These are phyloP conservation scores for Keqinozyma sinolaborantium DNA, from an alignment of 1,139 yeast genomes.

Conservation along the genomic window DNA sequence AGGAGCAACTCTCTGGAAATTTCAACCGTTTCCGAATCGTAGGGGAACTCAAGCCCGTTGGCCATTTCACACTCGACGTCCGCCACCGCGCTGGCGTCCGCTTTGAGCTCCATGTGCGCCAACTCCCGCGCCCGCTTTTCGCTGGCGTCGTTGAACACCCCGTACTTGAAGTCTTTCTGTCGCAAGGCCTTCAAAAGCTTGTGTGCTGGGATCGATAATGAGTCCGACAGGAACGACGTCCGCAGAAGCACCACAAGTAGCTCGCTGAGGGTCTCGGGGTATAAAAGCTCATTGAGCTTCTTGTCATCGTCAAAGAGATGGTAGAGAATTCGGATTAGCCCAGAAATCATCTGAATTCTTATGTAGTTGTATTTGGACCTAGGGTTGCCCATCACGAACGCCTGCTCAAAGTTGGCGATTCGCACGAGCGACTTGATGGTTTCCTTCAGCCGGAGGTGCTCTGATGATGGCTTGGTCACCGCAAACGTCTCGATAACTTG, in stretches of 20 bases:
- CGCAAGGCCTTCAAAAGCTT: conserved; percentile 29
- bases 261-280: conserved; percentile 44
- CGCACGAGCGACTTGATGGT: conserved; percentile 42
- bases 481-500: conserved; percentile 43
- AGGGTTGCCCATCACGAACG: conserved; percentile 42
- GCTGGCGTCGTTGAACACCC: conserved; percentile 39
- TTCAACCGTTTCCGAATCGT: conserved; percentile 63
- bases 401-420: conserved; percentile 52
- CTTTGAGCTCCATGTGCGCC: conserved; percentile 22
- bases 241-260: conserved; percentile 51
- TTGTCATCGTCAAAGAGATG: conserved; percentile 30
- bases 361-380: conserved; percentile 38
- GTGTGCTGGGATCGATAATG: conserved; percentile 33
- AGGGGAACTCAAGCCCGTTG: conserved; percentile 61
- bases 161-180: conserved; percentile 15
- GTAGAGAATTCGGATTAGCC: conserved; percentile 27
- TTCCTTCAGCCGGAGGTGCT: conserved; percentile 31
- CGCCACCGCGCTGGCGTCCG: conserved; percentile 14
- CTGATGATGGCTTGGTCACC: conserved; percentile 25
- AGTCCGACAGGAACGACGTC: conserved; percentile 53
- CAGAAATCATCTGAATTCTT: conserved; percentile 42
- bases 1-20: conserved; percentile 71
- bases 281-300: conserved; percentile 30
- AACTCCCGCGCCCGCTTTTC: conserved; percentile 40
- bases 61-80: conserved; percentile 39